These are phyloP conservation scores for Phytophthora aleatoria DNA, from an alignment of 352 stramenopile genomes.

Conservation along the genomic window DNA sequence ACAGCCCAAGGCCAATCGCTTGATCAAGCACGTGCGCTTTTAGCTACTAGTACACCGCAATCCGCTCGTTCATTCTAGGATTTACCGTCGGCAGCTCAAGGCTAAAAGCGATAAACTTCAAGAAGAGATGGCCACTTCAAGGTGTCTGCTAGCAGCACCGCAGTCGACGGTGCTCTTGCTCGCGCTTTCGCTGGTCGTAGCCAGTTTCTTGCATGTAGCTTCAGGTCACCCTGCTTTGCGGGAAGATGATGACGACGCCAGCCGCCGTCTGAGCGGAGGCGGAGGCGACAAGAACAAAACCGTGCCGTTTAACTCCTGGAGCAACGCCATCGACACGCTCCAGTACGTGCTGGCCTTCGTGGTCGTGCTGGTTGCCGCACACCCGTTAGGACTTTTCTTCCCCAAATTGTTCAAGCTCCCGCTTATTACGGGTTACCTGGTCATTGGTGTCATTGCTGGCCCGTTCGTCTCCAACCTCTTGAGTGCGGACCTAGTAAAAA, in stretches of 20 bases:
- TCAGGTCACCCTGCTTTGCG: constrained; percentile 17
- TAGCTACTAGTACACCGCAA: constrained; percentile 1
- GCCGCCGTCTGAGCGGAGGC: constrained; percentile 23
- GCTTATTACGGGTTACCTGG: constrained; percentile 70
- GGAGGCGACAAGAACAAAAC: constrained; percentile 33
- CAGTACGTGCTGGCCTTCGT: constrained; percentile 50
- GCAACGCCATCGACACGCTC: constrained; percentile 47
- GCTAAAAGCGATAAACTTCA: constrained; percentile 15
- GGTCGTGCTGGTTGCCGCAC: constrained; percentile 57
- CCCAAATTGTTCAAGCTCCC: constrained; percentile 57
- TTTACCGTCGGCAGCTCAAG: constrained; percentile 20
- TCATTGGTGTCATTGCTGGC: constrained; percentile 58
- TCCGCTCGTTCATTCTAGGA: constrained; percentile 22
- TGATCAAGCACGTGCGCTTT: constrained; percentile 16
- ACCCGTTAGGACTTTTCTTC: constrained; percentile 66
- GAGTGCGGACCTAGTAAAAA: constrained; percentile 33
- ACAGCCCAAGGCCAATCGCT: constrained; percentile 17
- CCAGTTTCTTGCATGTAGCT: constrained; percentile 16
- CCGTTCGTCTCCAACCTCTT: constrained; percentile 62
- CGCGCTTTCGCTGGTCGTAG: constrained; percentile 21
- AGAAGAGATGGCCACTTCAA: constrained; percentile 19
- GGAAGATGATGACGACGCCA: constrained; percentile 20
- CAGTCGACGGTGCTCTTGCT: constrained; percentile 16
- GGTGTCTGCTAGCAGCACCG: constrained; percentile 9
- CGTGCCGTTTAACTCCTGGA: constrained; percentile 51